Evolutionary conservation across 1,284 basidiomycete genomes (phyloP).

Genomic region (Puccinia polysora): DNA sequence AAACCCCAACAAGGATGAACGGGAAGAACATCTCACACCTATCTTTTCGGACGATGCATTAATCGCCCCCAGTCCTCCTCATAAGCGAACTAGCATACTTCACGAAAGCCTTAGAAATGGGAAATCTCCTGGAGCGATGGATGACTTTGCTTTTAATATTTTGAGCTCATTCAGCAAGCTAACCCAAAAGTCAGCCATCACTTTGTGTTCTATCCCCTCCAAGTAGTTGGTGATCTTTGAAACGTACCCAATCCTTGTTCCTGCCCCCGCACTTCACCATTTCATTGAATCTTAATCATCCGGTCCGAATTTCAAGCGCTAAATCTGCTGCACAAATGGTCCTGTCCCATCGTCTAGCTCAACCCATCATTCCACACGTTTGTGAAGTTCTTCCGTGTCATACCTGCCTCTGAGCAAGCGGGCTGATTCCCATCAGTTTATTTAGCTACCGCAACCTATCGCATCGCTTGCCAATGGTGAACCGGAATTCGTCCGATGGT

Average conservation of each 20-base stretch:
- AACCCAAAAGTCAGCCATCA: conserved; percentile 47
- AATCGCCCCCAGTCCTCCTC: conserved; percentile 46
- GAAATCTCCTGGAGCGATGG: conserved; percentile 46
- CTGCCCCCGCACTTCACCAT: not conserved
- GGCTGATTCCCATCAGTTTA: not conserved
- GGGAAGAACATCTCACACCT: conserved; percentile 67
- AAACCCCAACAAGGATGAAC: conserved; percentile 81
- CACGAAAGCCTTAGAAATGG: conserved; percentile 45
- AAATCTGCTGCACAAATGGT: conserved; percentile 85
- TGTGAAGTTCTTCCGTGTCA: conserved; percentile 59
- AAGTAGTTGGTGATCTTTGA: not conserved
- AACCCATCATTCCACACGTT: conserved; percentile 86
- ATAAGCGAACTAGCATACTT: conserved; percentile 45
- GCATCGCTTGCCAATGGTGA: conserved; percentile 40
- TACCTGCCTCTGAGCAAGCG: not conserved
- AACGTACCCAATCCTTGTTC: not conserved
- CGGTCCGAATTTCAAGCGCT: no score
- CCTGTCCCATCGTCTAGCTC: conserved; percentile 83
- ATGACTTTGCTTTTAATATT: conserved; percentile 51
- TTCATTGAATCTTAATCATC: no score
- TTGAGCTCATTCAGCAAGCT: conserved; percentile 49
- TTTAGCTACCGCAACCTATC: conserved; percentile 35
- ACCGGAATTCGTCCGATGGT: conserved; percentile 45
- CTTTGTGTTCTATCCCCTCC: not conserved
- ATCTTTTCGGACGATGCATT: conserved; percentile 54